These are phyloP conservation scores for Kokia cookei DNA, from an alignment of 441 rosid species.

Conservation along the genomic window DNA sequence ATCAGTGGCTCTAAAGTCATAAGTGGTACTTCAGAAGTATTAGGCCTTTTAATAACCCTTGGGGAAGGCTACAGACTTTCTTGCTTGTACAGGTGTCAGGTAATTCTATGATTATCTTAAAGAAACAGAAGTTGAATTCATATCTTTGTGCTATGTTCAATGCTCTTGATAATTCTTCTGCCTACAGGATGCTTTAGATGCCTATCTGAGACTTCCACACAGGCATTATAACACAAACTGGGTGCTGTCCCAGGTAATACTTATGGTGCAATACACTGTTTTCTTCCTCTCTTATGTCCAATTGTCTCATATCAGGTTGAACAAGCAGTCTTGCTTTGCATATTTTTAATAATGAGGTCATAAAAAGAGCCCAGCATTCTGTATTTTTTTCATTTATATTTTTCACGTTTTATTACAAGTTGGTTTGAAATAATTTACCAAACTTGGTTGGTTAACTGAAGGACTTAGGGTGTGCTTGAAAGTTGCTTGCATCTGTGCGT, in stretches of 20 bases:
- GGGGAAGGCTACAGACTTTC: slow-evolving; percentile 95
- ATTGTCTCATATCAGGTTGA: neutral
- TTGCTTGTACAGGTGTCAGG: slow-evolving; percentile 84
- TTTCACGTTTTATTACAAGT: neutral
- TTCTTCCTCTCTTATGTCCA: slow-evolving; percentile 2
- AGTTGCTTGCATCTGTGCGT: neutral
- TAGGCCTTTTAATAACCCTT: slow-evolving; percentile 66
- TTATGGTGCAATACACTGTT: slow-evolving; percentile 6
- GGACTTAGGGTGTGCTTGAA: neutral
- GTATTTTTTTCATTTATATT: neutral
- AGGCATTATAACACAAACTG: slow-evolving; percentile 92
- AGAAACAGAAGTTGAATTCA: slow-evolving; percentile 9
- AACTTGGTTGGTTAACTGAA: neutral
- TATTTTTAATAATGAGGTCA: neutral
- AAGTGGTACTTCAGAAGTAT: slow-evolving; percentile 63
- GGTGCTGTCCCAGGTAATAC: slow-evolving; percentile 90
- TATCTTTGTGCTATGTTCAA: slow-evolving; percentile 3
- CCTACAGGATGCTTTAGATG: slow-evolving; percentile 79
- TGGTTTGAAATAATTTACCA: neutral
- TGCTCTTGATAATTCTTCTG: slow-evolving; percentile 25
- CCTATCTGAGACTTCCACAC: slow-evolving; percentile 67
- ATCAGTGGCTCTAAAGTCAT: slow-evolving; percentile 45
- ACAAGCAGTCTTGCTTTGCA: neutral
- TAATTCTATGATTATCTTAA: slow-evolving; percentile 21
- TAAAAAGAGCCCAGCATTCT: neutral